phyloP scores from a whole-genome alignment of 148 eudicot species.

The Vaccinium macrocarpon region DNA sequence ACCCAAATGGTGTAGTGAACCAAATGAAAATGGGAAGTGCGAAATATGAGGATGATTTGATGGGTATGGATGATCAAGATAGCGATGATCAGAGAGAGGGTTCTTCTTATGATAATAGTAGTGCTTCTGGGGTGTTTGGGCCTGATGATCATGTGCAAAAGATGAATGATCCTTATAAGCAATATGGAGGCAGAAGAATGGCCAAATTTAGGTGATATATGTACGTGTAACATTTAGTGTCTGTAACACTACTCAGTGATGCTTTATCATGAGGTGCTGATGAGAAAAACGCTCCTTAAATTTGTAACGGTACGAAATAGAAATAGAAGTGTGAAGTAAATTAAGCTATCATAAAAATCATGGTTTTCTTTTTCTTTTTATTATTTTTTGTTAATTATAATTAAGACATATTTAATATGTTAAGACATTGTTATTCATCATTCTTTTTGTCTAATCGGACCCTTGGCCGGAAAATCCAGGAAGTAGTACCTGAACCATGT shows the following conservation, averaged over 20 bases:
- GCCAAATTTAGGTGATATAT: not conserved
- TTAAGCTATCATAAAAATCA: not conserved
- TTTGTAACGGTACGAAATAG: not conserved
- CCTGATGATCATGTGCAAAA: conserved; percentile 29
- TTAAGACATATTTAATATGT: too few relatives aligned
- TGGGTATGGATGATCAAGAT: conserved; percentile 38
- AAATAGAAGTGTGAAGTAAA: not conserved
- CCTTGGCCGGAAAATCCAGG: too few relatives aligned
- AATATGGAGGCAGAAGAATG: conserved; percentile 22
- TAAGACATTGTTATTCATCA: not conserved
- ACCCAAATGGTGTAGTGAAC: conserved; percentile 15
- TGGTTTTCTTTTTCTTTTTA: not conserved
- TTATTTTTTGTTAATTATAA: not conserved
- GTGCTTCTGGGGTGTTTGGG: conserved; percentile 36
- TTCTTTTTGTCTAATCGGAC: not conserved
- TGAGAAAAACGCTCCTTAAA: conserved; percentile 12
- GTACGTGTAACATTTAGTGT: not conserved
- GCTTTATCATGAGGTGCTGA: not conserved
- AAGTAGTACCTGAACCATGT: too few relatives aligned
- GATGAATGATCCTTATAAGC: conserved; percentile 36
- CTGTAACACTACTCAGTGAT: not conserved
- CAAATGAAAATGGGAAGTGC: conserved; percentile 29
- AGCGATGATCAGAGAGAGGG: conserved; percentile 23
- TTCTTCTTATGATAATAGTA: conserved; percentile 23
- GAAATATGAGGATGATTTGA: conserved; percentile 33